Conservation (phyloP, 352 stramenopile genomes). For the Phytophthora sp. region DNA sequence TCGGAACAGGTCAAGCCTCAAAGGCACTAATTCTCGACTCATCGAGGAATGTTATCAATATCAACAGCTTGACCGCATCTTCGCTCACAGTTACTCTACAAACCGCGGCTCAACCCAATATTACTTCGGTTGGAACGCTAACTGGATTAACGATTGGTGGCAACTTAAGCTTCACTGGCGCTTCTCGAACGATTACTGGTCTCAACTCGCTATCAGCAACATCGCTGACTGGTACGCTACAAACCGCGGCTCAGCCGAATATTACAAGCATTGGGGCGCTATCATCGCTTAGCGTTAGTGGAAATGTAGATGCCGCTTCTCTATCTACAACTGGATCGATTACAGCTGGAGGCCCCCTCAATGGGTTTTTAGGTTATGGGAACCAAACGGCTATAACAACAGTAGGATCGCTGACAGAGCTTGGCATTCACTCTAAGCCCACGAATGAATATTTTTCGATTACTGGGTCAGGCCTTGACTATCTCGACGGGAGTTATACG, state of each 20-base stretch:
- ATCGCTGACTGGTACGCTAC: neutral
- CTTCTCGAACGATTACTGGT: neutral
- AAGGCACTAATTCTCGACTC: conserved; percentile 12
- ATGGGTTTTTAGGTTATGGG: no score
- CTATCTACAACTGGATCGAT: no score
- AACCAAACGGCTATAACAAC: no score
- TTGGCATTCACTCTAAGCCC: no score
- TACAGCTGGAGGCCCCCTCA: neutral
- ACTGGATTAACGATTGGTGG: neutral
- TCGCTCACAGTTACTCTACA: no score
- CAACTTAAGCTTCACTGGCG: neutral
- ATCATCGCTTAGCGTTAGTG: neutral
- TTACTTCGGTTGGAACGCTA: neutral
- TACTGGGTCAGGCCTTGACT: no score
- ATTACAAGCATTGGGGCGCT: neutral
- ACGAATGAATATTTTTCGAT: no score
- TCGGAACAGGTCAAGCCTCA: conserved; percentile 8
- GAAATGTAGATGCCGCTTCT: neutral
- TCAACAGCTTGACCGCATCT: no score
- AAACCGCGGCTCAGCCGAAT: neutral
- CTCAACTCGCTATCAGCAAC: neutral
- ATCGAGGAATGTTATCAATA: conserved; percentile 6
- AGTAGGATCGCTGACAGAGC: no score
- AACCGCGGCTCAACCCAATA: neutral
- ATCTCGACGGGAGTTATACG: no score